phyloP scores from a whole-genome alignment of 2,329 filamentous ascomycete species.

The Fusarium equiseti region DNA sequence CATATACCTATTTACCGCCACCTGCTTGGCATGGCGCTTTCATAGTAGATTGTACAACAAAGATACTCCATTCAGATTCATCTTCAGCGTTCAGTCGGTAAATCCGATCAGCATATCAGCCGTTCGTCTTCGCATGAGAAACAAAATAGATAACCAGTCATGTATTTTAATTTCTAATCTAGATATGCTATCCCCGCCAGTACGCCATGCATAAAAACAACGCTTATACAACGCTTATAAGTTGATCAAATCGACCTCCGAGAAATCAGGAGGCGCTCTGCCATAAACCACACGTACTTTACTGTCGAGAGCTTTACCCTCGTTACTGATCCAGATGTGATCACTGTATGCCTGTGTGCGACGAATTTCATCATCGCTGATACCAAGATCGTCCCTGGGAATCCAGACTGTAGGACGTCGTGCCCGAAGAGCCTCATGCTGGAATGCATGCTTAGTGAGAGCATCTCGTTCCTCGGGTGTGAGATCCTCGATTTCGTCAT shows the following conservation, averaged over 20 bases:
- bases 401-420: constrained; percentile 93
- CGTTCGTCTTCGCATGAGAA: neutral
- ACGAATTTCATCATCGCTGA: constrained; percentile 91
- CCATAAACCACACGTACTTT: constrained; percentile 87
- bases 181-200: neutral
- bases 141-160: neutral
- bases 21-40: constrained; percentile 9
- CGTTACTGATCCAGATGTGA: constrained; percentile 92
- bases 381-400: constrained; percentile 87
- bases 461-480: constrained; percentile 89
- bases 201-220: neutral
- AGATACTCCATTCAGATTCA: constrained; percentile 6
- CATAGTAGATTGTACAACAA: constrained; percentile 31
- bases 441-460: constrained; percentile 88
- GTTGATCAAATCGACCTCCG: constrained; percentile 86
- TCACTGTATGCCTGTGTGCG: constrained; percentile 81
- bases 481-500: constrained; percentile 94
- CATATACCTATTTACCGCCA: constrained; percentile 38
- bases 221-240: constrained; percentile 65
- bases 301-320: constrained; percentile 87
- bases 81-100: neutral
- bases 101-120: neutral
- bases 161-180: neutral
- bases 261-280: constrained; percentile 88
- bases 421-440: constrained; percentile 87